phyloP scores from a whole-genome alignment of 176 grass and related monocot genomes.

The Aegilops umbellulata region DNA sequence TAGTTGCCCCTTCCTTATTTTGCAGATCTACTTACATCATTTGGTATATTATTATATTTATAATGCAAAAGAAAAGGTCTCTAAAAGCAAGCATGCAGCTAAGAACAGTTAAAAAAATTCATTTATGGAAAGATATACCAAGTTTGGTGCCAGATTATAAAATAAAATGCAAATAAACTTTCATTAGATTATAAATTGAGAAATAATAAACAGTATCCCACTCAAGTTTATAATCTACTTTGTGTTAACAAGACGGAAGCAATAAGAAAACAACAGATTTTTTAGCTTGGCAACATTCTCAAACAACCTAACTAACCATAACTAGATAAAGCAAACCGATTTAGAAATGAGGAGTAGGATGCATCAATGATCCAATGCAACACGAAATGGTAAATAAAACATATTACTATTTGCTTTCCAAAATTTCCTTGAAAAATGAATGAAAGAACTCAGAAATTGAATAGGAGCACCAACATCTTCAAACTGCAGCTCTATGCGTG shows the following conservation, averaged over 20 bases:
- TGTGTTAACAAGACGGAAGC: not conserved
- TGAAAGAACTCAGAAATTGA: conserved; percentile 44
- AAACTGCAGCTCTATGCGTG: not conserved
- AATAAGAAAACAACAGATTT: not conserved
- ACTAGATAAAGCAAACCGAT: not conserved
- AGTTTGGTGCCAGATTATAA: not conserved
- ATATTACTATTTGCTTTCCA: not conserved
- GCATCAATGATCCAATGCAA: not conserved
- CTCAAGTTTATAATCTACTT: not conserved
- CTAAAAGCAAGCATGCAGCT: not conserved
- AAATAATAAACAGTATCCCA: not conserved
- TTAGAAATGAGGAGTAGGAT: not conserved
- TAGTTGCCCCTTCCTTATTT: conserved; percentile 62
- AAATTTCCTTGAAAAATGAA: not conserved
- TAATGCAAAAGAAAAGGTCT: not conserved
- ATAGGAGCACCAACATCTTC: conserved; percentile 33
- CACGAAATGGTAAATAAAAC: not conserved
- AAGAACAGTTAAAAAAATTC: not conserved
- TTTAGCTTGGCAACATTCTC: not conserved
- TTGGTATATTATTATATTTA: conserved; percentile 8
- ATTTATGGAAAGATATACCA: not conserved
- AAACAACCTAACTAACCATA: not conserved
- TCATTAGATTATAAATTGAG: not conserved
- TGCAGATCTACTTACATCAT: conserved; percentile 43
- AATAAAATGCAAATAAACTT: not conserved